Percentiles rank a stretch among this genome's conserved stretches.
Evolutionary conservation across 2,329 filamentous ascomycete species (phyloP).

Genomic region (Arthrinium puccinioides): DNA sequence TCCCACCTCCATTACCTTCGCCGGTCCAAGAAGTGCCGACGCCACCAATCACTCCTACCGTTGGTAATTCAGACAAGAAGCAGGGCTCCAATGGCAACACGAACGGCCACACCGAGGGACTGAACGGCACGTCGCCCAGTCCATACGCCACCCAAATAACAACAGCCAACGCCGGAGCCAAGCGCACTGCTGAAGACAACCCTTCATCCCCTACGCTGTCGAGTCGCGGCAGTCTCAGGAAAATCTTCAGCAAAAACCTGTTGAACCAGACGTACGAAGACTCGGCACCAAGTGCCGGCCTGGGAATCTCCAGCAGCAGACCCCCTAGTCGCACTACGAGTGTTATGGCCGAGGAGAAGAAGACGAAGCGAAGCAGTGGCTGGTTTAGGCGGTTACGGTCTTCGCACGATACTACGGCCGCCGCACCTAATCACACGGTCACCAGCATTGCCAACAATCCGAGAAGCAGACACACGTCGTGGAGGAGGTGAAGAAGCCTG

Average conservation of each 20-base stretch:
- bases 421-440: slow-evolving; percentile 1
- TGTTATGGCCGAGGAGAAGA: slow-evolving; percentile 44
- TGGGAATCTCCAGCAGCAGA: slow-evolving; percentile 23
- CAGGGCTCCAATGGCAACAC: slow-evolving; percentile 17
- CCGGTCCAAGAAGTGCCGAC: slow-evolving; percentile 40
- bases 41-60: slow-evolving; percentile 29
- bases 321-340: slow-evolving; percentile 44
- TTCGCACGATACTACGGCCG: slow-evolving; percentile 22
- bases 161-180: slow-evolving; percentile 28
- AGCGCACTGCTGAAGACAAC: slow-evolving; percentile 41
- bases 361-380: slow-evolving; percentile 47
- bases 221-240: slow-evolving; percentile 48
- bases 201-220: slow-evolving; percentile 46
- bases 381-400: slow-evolving; percentile 51
- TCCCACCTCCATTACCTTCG: slow-evolving; percentile 50
- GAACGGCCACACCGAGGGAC: slow-evolving; percentile 32
- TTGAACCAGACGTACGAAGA: slow-evolving; percentile 46
- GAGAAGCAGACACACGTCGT: slow-evolving; percentile 28
- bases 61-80: slow-evolving; percentile 16
- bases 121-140: slow-evolving; percentile 32
- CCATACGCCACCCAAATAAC: slow-evolving; percentile 19
- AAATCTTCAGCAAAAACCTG: slow-evolving; percentile 47
- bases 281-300: slow-evolving; percentile 28
- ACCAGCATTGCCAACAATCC: neutral
- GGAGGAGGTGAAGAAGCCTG: slow-evolving; percentile 31